These are phyloP conservation scores for Talaromyces sp. DNA, from an alignment of 2,329 filamentous ascomycete species.

Conservation along the genomic window DNA sequence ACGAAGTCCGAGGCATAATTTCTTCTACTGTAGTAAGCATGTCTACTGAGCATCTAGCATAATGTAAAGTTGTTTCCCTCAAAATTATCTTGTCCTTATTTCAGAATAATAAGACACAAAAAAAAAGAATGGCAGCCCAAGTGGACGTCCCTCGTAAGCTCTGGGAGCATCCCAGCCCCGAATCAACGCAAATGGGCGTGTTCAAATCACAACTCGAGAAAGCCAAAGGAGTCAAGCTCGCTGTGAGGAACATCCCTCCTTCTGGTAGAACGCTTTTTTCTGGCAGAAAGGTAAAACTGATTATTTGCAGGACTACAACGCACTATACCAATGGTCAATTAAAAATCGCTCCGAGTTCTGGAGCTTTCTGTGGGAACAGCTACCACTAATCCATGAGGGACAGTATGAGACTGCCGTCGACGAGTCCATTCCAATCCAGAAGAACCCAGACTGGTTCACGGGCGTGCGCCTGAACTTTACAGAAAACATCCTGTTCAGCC, in stretches of 20 bases:
- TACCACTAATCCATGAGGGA: conserved; percentile 59
- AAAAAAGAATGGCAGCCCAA: conserved; percentile 5
- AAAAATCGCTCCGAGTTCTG: conserved; percentile 59
- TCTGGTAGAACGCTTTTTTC: too few species aligned
- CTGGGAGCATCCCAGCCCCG: conserved; percentile 60
- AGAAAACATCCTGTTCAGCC: conserved; percentile 69
- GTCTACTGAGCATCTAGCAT: too few species aligned
- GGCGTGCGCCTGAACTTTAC: conserved; percentile 71
- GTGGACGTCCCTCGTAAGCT: conserved; percentile 51
- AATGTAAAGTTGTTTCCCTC: too few species aligned
- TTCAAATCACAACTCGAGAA: conserved; percentile 63
- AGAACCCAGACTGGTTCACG: conserved; percentile 69
- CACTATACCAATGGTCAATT: conserved; percentile 66
- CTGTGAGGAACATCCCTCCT: conserved; percentile 39
- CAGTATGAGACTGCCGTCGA: conserved; percentile 58
- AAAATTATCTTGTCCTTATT: too few species aligned
- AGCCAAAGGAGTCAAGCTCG: conserved; percentile 50
- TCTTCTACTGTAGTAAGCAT: too few species aligned
- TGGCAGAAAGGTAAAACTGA: background rate
- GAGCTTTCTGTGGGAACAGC: conserved; percentile 55
- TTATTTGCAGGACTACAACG: conserved; percentile 53
- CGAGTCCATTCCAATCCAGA: conserved; percentile 62
- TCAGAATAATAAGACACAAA: too few species aligned
- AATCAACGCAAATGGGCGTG: conserved; percentile 58
- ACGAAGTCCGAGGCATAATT: too few species aligned